Conservation (phyloP, 1,284 basidiomycete genomes). For the Cryptococcus hybrid region DNA sequence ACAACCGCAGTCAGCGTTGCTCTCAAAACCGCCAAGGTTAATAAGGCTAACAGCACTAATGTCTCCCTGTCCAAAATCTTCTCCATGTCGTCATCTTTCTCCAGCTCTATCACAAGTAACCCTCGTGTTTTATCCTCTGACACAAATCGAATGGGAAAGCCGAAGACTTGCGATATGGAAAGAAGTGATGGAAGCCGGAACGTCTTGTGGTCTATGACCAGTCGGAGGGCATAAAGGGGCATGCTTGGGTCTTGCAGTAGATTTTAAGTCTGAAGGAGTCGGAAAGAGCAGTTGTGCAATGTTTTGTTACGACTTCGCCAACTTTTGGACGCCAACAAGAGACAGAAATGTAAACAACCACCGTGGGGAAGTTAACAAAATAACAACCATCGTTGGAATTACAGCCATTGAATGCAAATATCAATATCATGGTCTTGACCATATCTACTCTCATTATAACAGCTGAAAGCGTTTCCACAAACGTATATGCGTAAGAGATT, state of each 20-base stretch:
- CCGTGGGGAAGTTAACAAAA: too few relatives aligned
- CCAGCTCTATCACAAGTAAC: conserved; percentile 70
- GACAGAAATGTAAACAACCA: too few relatives aligned
- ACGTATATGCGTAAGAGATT: too few relatives aligned
- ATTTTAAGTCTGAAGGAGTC: too few relatives aligned
- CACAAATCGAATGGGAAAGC: conserved; percentile 40
- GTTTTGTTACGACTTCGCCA: too few relatives aligned
- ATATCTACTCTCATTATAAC: too few relatives aligned
- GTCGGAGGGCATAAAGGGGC: conserved; percentile 64
- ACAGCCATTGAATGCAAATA: too few relatives aligned
- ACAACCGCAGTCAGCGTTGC: conserved; percentile 5
- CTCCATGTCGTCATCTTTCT: conserved; percentile 68
- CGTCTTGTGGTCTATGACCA: conserved; percentile 73
- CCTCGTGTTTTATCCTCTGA: conserved; percentile 46
- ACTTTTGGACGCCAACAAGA: too few relatives aligned
- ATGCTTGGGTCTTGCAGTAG: conserved; percentile 9
- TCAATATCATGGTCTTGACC: too few relatives aligned
- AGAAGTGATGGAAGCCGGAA: conserved; percentile 77
- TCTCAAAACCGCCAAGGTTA: background rate
- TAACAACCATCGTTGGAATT: too few relatives aligned
- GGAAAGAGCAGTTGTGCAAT: too few relatives aligned
- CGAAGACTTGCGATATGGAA: conserved; percentile 38
- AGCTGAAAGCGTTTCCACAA: too few relatives aligned
- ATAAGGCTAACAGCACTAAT: conserved; percentile 66
- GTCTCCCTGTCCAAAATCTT: conserved; percentile 76